A percentile compares a stretch with the other conserved stretches of the same genome.
Evolutionary conservation across 148 eudicot genomes (phyloP).

Genomic region (Diospyros lotus): DNA sequence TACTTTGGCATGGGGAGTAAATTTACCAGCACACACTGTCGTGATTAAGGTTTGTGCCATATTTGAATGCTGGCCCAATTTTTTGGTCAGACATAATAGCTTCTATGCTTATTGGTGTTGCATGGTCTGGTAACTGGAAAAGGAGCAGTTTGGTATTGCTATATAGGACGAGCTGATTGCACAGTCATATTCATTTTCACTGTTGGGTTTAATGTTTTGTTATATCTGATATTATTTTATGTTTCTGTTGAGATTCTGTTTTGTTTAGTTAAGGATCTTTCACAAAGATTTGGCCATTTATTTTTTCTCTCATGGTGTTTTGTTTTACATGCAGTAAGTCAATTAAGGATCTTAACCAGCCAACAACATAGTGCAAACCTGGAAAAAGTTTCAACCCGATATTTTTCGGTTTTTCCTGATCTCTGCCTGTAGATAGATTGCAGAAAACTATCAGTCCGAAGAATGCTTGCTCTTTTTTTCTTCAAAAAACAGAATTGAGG

Average conservation of each 20-base stretch:
- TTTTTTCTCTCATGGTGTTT: no score
- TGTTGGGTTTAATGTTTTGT: neutral
- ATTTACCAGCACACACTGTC: slow-evolving; percentile 98
- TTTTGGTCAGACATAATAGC: slow-evolving; percentile 1
- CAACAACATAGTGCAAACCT: no score
- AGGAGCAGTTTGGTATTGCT: neutral
- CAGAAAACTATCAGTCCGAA: no score
- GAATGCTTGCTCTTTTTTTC: no score
- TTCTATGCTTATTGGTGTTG: slow-evolving; percentile 1
- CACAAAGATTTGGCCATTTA: neutral
- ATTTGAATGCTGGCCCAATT: neutral
- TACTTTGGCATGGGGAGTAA: slow-evolving; percentile 99
- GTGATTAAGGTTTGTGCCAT: slow-evolving; percentile 72
- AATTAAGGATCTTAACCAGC: no score
- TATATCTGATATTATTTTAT: neutral
- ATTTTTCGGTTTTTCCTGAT: no score
- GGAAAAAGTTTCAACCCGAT: no score
- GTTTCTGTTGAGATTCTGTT: neutral
- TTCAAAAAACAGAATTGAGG: no score
- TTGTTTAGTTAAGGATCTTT: neutral
- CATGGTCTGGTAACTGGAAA: neutral
- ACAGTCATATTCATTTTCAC: neutral
- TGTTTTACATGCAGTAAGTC: no score
- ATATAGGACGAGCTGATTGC: neutral
- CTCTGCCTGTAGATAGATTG: no score